Conservation (phyloP, 805 yeast genomes). For the Zygosaccharomyces gambellarensis region DNA sequence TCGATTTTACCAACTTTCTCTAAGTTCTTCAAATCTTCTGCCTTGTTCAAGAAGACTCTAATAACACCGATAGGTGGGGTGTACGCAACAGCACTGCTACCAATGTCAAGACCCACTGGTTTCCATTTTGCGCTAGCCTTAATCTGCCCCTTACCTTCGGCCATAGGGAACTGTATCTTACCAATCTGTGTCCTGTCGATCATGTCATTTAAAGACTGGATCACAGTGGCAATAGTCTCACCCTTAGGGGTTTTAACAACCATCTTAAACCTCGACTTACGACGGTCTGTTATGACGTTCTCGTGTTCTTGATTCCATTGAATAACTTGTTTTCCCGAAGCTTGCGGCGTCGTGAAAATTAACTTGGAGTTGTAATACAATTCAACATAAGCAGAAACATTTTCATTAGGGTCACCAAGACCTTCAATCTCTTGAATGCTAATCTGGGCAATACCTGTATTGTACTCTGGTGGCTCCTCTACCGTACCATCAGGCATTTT, state of each 20-base stretch:
- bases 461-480: constrained; percentile 84
- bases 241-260: constrained; percentile 60
- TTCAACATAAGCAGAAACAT: constrained; percentile 65
- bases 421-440: constrained; percentile 41
- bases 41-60: constrained; percentile 65
- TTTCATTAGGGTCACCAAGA: constrained; percentile 41
- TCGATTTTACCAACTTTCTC: constrained; percentile 89
- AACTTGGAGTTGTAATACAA: constrained; percentile 59
- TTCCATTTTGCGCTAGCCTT: constrained; percentile 73
- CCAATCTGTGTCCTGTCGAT: constrained; percentile 76
- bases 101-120: constrained; percentile 70
- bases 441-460: constrained; percentile 79
- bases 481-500: constrained; percentile 71
- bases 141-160: constrained; percentile 66
- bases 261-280: constrained; percentile 63
- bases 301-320: constrained; percentile 60
- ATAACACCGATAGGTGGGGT: constrained; percentile 93
- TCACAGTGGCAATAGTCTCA: constrained; percentile 53
- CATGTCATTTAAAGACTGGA: constrained; percentile 56
- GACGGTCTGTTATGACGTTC: constrained; percentile 65
- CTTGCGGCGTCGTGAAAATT: constrained; percentile 46
- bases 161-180: constrained; percentile 69
- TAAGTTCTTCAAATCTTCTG: constrained; percentile 71
- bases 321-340: constrained; percentile 56
- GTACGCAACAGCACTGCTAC: constrained; percentile 71